Base-by-base conservation (phyloP, 192 early-diverging fungal species). In the Kickxella alabastrina region DNA sequence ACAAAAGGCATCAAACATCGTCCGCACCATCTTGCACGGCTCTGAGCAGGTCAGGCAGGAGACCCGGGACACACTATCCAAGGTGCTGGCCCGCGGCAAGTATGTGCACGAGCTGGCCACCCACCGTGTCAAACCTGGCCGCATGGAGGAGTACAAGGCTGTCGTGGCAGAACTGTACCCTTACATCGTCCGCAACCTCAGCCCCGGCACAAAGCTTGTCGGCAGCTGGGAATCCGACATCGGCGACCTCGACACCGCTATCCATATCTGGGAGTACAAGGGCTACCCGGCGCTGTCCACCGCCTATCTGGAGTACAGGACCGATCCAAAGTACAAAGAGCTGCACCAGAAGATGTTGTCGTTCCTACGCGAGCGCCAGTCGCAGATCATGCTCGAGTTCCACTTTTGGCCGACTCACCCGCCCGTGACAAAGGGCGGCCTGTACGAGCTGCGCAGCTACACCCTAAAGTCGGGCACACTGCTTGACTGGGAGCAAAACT, bases 231-330 rank as follows among this genome's bases (percentile, higher is more conserved):
- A 82, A 32, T 86, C 86, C 17, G 84, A 91, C 52, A 86, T 96
- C 60, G 93, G 93, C 9, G 82, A 86, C 19, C 77, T 90, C 44
- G 93, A 96, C 76, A 87, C 87, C 47, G 86, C 87, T 23, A 50
- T 57, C 24, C 93, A 96, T 50, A 83, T 96, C 56, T 96, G 93
- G 93, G 90, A 96, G 69, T 96, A 93, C 76, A 75, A 91, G 54
- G 87, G 91, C 7, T 96, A 96, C 51, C 81, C 78, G 10, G 92
- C 87, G 12, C 87, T 91, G 64, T 68, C 83, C 23, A 72, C 83
- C 34, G 85, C 86, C 10, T 80, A 82, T 53, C 55, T 63, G 8
- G 54, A 80, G 43, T 77, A 90, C 42, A 63, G 68, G 3, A 61
- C 76, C 17, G 89, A 92, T 49, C 59, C 75, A 13, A 84, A 84